phyloP scores from a whole-genome alignment of 306 rosid genomes.

The Fragaria vesca region DNA sequence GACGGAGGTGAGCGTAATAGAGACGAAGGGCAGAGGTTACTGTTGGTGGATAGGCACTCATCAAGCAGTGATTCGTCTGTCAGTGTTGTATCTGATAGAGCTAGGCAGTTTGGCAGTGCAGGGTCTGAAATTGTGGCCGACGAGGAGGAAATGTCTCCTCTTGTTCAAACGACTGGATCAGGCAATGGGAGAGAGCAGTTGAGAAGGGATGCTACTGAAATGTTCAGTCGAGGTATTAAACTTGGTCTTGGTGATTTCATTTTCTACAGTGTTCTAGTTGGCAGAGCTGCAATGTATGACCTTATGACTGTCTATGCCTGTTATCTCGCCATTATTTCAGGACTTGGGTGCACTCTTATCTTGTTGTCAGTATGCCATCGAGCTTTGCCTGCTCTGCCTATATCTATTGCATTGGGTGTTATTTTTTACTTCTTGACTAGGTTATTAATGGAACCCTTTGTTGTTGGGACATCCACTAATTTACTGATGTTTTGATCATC shows the following conservation, averaged over 20 bases:
- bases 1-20: constrained; percentile 9
- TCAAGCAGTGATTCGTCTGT: constrained; percentile 32
- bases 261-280: constrained; percentile 94
- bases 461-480: constrained; percentile 85
- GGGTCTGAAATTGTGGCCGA: constrained; percentile 34
- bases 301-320: constrained; percentile 97
- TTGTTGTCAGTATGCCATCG: constrained; percentile 69
- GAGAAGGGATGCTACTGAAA: constrained; percentile 38
- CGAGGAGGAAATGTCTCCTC: constrained; percentile 62
- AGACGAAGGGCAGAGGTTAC: constrained; percentile 56
- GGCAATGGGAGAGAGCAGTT: constrained; percentile 36
- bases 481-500: constrained; percentile 74
- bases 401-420: constrained; percentile 80
- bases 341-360: constrained; percentile 86
- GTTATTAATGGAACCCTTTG: constrained; percentile 85
- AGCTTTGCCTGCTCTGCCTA: constrained; percentile 91
- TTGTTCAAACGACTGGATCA: constrained; percentile 45
- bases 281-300: constrained; percentile 97
- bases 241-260: constrained; percentile 95
- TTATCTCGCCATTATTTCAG: constrained; percentile 91
- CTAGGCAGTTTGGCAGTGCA: constrained; percentile 23
- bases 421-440: constrained; percentile 87
- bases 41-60: constrained; percentile 44
- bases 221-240: constrained; percentile 63
- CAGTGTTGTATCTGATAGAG: constrained; percentile 20